Base-by-base conservation (phyloP, 495 filamentous ascomycete species). In the Achaetomiella virescens region DNA sequence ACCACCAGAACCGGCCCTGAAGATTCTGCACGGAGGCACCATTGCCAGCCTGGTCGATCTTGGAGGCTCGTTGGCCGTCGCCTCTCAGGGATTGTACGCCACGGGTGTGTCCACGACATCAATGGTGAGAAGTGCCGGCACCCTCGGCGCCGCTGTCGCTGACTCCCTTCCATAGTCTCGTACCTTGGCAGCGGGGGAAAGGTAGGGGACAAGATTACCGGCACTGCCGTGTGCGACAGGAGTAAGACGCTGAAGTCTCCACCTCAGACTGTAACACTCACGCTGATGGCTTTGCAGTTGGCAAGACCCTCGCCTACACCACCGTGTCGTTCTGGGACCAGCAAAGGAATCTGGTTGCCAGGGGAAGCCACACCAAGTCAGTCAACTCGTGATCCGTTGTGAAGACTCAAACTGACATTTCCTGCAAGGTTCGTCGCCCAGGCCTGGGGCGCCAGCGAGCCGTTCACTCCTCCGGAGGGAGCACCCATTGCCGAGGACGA, bases 41-140 rank as follows among this genome's bases (percentile, higher is more conserved):
- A 91, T 97, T 63, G 92, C 93, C 17, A 90, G 87, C 70, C 90
- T 97, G 87, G 91, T 96, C 42, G 93, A 98, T 63, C 79, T 97
- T 0, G 93, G 93, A 4, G 93, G 93, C 17, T 96, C 90, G 9
- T 75, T 98, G 18, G 93, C 92, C 6, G 91, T 98, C 25, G 91
- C 93, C 24, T 97, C 93, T 2, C 83, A 82, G 59, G 93, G 93
- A 0, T 74, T 95, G 1, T 95, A 84, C 63, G 81, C 89, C 21
- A 98, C 93, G 0, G 93, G 93, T 8, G 91, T 98, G 6, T 91
- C 89, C 0, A 97, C 93, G 0, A 98, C 66, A 65, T 98, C 10
- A 97, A 88, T 61, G 87, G 90, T 90, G 71, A n/a, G n/a, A n/a
- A n/a, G n/a, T n/a, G n/a, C n/a, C n/a, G n/a, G n/a, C n/a, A n/a